Percentiles rank a stretch among this genome's conserved stretches.
phyloP scores from a whole-genome alignment of 2,329 filamentous ascomycete species.

The Seiridium unicorne region DNA sequence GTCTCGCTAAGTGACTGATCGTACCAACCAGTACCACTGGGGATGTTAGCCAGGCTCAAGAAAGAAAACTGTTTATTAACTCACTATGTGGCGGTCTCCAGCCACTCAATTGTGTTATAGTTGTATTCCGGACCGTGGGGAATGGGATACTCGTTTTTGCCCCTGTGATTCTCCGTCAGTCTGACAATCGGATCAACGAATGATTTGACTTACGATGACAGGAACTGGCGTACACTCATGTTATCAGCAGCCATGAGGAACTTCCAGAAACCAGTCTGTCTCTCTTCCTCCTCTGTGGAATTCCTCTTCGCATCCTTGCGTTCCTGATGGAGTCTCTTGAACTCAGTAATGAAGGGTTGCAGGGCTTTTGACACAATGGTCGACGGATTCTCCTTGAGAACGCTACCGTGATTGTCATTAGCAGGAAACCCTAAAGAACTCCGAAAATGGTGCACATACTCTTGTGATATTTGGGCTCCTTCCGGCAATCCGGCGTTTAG shows the following conservation, averaged over 20 bases:
- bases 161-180: too few relatives aligned
- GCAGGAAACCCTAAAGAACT: too few relatives aligned
- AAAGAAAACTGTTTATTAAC: neutral
- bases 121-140: neutral
- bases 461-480: neutral
- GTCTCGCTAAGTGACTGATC: conserved; percentile 17
- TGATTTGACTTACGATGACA: neutral
- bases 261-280: conserved; percentile 4
- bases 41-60: conserved; percentile 2
- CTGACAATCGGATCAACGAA: too few relatives aligned
- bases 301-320: conserved; percentile 5
- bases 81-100: conserved; percentile 9
- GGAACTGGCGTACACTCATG: conserved; percentile 10
- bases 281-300: neutral
- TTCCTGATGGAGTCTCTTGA: conserved; percentile 2
- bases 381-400: neutral
- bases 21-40: conserved; percentile 12
- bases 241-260: conserved; percentile 13
- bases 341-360: neutral
- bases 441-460: neutral
- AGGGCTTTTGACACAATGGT: neutral
- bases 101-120: conserved; percentile 9
- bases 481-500: neutral
- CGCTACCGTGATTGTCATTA: neutral
- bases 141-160: too few relatives aligned